These are phyloP conservation scores for Kurtzmaniella quercitrusa DNA, from an alignment of 1,139 yeast species.

Conservation along the genomic window DNA sequence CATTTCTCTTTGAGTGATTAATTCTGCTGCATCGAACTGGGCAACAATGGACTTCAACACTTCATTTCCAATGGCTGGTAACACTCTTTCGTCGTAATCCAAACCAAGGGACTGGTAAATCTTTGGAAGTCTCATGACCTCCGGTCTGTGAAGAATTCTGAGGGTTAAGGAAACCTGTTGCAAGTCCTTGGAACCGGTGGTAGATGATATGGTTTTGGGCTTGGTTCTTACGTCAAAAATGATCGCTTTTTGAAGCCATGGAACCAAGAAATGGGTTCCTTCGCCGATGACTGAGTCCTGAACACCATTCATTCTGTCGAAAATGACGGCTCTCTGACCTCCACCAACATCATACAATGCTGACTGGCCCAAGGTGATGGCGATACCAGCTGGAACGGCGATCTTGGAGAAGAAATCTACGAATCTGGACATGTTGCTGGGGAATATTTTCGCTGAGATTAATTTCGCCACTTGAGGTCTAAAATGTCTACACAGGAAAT, in stretches of 20 bases:
- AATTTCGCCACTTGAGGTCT: background rate
- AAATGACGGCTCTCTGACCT: constrained; percentile 92
- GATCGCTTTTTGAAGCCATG: constrained; percentile 93
- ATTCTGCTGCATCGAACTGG: constrained; percentile 96
- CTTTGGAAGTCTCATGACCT: constrained; percentile 70
- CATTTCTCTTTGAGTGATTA: constrained; percentile 94
- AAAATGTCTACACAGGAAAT: background rate
- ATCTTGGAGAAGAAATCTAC: constrained; percentile 41
- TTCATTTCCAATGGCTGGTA: constrained; percentile 97
- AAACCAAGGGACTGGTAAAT: constrained; percentile 90
- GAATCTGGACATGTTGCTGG: constrained; percentile 20
- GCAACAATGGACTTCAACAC: constrained; percentile 94
- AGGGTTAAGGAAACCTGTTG: constrained; percentile 93
- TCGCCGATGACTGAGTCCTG: constrained; percentile 85
- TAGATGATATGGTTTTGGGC: constrained; percentile 90
- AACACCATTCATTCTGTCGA: constrained; percentile 89
- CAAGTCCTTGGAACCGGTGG: constrained; percentile 95
- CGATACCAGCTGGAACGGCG: constrained; percentile 69
- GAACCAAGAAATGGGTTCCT: constrained; percentile 92
- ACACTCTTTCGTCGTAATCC: constrained; percentile 95
- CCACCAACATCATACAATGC: constrained; percentile 93
- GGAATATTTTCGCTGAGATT: background rate
- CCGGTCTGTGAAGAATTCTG: constrained; percentile 93
- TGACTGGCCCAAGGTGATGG: constrained; percentile 62
- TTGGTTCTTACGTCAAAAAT: constrained; percentile 85